Conservation (phyloP, 345 rosid species). For the Mangifera indica region DNA sequence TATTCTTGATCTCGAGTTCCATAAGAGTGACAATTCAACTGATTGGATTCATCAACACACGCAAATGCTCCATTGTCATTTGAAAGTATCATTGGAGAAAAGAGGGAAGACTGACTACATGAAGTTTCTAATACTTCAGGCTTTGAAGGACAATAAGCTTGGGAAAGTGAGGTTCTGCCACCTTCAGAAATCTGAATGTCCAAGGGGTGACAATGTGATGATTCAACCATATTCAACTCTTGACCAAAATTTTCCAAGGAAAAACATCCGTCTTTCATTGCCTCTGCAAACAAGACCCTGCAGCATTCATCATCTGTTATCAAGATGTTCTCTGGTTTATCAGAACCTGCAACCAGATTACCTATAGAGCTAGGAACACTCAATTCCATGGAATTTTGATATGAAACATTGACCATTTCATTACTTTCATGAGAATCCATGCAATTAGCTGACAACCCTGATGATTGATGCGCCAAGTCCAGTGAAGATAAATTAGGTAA, state of each 20-base stretch:
- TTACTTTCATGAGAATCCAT: slow-evolving; percentile 38
- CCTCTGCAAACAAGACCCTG: slow-evolving; percentile 68
- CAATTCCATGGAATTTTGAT: slow-evolving; percentile 44
- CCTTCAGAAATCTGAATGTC: slow-evolving; percentile 42
- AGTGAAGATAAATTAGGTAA: slow-evolving; percentile 42
- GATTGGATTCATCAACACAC: slow-evolving; percentile 40
- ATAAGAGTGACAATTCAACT: slow-evolving; percentile 37
- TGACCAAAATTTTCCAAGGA: slow-evolving; percentile 41
- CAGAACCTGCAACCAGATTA: slow-evolving; percentile 34
- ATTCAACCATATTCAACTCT: slow-evolving; percentile 39
- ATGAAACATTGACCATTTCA: slow-evolving; percentile 41
- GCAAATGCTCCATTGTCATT: slow-evolving; percentile 33
- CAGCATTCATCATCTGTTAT: slow-evolving; percentile 90
- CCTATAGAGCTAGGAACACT: slow-evolving; percentile 45
- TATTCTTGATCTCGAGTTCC: slow-evolving; percentile 50
- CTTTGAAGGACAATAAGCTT: slow-evolving; percentile 40
- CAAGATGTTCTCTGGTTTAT: slow-evolving; percentile 50
- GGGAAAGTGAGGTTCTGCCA: slow-evolving; percentile 36
- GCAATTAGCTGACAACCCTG: slow-evolving; percentile 45
- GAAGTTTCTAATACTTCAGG: slow-evolving; percentile 46
- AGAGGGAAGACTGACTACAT: slow-evolving; percentile 37
- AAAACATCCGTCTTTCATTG: slow-evolving; percentile 38
- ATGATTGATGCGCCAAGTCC: slow-evolving; percentile 49
- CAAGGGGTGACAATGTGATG: slow-evolving; percentile 35
- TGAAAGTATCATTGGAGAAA: slow-evolving; percentile 33